These are phyloP conservation scores for Amphicarpaea edgeworthii DNA, from an alignment of 306 rosid species.

Conservation along the genomic window DNA sequence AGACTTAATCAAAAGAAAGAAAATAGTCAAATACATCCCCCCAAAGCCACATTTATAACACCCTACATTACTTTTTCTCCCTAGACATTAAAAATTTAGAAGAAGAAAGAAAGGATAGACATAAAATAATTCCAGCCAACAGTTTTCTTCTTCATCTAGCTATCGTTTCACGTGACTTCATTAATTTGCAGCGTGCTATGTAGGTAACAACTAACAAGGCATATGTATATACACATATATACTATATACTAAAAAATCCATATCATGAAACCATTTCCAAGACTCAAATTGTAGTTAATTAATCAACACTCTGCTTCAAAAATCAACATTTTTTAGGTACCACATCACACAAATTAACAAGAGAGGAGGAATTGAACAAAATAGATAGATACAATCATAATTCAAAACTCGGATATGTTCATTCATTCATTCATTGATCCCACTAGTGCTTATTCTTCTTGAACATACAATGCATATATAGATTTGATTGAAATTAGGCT, in stretches of 20 bases:
- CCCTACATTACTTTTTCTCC: conserved; percentile 13
- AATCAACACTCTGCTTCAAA: background rate
- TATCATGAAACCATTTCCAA: conserved; percentile 21
- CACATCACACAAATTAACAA: background rate
- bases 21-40: conserved; percentile 36
- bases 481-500: conserved; percentile 20
- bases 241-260: background rate
- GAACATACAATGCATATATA: conserved; percentile 10
- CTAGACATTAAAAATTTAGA: background rate
- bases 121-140: background rate
- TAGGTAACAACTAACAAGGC: background rate
- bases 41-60: conserved; percentile 28
- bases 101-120: background rate
- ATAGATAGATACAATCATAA: background rate
- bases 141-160: conserved; percentile 13
- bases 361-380: background rate
- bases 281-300: background rate
- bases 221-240: background rate
- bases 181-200: background rate
- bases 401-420: background rate
- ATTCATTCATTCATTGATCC: too few species aligned
- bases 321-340: background rate
- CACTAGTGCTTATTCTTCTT: background rate
- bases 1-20: conserved; percentile 34
- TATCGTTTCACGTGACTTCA: conserved; percentile 16